phyloP scores from a whole-genome alignment of 345 rosid species.

The Moricandia moricandioides region DNA sequence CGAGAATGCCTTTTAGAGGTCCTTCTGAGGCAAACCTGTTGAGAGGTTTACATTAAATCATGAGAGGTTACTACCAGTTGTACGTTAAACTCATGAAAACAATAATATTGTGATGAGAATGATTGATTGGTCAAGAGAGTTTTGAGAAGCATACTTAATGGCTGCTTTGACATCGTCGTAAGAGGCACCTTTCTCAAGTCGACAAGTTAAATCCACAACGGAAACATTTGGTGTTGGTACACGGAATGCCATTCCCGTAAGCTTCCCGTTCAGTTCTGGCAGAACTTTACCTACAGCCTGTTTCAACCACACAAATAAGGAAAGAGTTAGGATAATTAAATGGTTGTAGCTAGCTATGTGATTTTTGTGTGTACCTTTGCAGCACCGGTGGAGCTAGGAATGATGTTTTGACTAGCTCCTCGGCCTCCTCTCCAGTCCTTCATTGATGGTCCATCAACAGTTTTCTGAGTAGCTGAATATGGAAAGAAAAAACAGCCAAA shows the following conservation, averaged over 20 bases:
- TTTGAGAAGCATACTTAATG: constrained; percentile 55
- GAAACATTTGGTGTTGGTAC: constrained; percentile 96
- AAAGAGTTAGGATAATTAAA: not conserved
- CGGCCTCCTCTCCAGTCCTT: constrained; percentile 99
- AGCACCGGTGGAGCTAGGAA: constrained; percentile 99
- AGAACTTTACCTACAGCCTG: constrained; percentile 99
- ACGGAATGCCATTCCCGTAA: constrained; percentile 99
- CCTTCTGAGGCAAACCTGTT: constrained; percentile 91
- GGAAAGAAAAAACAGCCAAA: constrained; percentile 17
- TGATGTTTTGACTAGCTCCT: constrained; percentile 96
- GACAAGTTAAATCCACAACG: constrained; percentile 96
- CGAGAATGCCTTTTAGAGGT: constrained; percentile 85
- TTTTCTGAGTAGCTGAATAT: constrained; percentile 88
- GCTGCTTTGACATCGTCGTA: constrained; percentile 94
- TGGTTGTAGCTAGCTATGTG: not conserved
- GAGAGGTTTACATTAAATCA: constrained; percentile 7
- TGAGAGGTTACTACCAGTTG: constrained; percentile 6
- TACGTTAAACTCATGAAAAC: not conserved
- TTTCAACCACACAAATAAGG: not conserved
- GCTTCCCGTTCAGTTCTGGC: constrained; percentile 95
- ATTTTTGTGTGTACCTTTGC: constrained; percentile 62
- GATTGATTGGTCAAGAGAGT: not conserved
- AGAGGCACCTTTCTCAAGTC: constrained; percentile 89
- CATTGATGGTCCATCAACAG: constrained; percentile 98
- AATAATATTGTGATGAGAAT: not conserved